Conservation (phyloP, 139 green algal species). For the Chlamydomonas incerta region DNA sequence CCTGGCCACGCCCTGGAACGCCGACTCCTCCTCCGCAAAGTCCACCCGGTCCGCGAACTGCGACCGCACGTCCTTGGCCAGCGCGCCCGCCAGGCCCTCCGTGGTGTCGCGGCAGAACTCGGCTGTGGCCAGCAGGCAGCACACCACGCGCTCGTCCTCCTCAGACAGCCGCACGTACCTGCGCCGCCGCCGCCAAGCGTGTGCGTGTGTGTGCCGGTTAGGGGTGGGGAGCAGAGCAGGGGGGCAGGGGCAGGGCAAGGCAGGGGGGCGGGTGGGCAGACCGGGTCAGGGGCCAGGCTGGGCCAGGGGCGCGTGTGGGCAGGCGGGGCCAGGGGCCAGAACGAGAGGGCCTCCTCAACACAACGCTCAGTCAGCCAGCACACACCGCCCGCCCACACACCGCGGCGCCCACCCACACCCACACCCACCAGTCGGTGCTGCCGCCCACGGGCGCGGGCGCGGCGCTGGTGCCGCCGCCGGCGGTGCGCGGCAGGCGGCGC, state of each 20-base stretch:
- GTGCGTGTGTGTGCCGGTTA: not conserved
- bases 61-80: conserved; percentile 70
- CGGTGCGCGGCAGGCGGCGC: conserved; percentile 82
- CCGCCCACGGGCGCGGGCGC: conserved; percentile 43
- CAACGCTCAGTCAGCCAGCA: too few relatives aligned
- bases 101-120: conserved; percentile 90
- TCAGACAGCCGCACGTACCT: conserved; percentile 75
- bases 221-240: not conserved
- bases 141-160: conserved; percentile 76
- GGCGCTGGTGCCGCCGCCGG: conserved; percentile 53
- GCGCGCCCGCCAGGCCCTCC: conserved; percentile 68
- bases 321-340: too few relatives aligned
- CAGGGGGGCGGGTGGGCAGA: too few relatives aligned
- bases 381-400: too few relatives aligned
- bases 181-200: not conserved
- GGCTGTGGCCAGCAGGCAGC: conserved; percentile 90
- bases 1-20: conserved; percentile 82
- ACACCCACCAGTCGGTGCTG: conserved; percentile 10
- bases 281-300: too few relatives aligned
- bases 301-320: too few relatives aligned
- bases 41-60: conserved; percentile 73
- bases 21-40: conserved; percentile 82
- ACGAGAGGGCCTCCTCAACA: too few relatives aligned
- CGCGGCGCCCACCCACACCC: not conserved
- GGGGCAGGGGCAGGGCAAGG: too few relatives aligned